These are phyloP conservation scores for Platanthera zijinensis DNA, from an alignment of 106 monocot species.

Conservation along the genomic window DNA sequence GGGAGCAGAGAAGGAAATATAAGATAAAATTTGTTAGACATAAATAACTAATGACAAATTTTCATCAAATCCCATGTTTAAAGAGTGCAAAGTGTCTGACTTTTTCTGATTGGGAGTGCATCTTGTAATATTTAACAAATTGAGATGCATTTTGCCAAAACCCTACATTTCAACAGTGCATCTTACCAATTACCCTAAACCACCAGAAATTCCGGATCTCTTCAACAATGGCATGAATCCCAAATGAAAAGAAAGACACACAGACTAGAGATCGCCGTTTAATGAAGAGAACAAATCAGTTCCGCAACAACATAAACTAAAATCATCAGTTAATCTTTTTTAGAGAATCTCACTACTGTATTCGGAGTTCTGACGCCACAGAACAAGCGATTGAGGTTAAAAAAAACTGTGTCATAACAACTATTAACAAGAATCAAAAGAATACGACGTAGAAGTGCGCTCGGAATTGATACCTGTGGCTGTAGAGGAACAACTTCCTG, in stretches of 20 bases:
- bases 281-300: background rate
- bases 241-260: background rate
- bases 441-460: background rate
- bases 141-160: too few relatives aligned
- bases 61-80: too few relatives aligned
- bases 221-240: background rate
- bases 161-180: too few relatives aligned
- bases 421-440: background rate
- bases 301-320: background rate
- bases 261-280: background rate
- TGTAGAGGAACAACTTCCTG: background rate
- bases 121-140: too few relatives aligned
- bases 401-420: background rate
- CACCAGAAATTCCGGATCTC: background rate
- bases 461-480: background rate
- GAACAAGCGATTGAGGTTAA: background rate
- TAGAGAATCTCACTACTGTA: background rate
- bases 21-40: too few relatives aligned
- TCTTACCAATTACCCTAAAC: background rate
- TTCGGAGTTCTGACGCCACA: background rate
- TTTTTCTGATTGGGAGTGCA: too few relatives aligned
- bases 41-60: too few relatives aligned
- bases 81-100: too few relatives aligned
- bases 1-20: too few relatives aligned
- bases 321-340: background rate